A percentile compares a stretch with the other conserved stretches of the same genome.
These are phyloP conservation scores for Gremmenia infestans DNA, from an alignment of 2,329 filamentous ascomycete genomes.

Conservation along the genomic window DNA sequence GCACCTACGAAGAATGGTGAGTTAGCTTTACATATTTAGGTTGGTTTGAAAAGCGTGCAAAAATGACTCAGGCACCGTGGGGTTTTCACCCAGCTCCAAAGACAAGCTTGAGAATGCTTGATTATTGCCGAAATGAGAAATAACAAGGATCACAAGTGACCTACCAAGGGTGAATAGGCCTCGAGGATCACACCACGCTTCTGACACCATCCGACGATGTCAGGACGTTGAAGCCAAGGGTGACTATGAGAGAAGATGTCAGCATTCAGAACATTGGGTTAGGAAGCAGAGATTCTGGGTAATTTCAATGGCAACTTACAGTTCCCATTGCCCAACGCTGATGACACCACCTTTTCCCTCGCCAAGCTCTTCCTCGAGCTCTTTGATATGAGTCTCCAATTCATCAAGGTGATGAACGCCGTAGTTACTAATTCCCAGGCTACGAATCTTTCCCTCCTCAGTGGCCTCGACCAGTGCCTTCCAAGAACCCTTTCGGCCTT, in stretches of 20 bases:
- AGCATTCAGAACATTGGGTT: neutral
- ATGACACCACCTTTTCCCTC: constrained; percentile 65
- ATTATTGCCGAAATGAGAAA: too few species aligned
- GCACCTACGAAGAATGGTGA: constrained; percentile 27
- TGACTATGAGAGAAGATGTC: constrained; percentile 39
- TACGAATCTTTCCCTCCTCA: constrained; percentile 55
- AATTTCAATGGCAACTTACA: constrained; percentile 33
- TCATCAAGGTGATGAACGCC: constrained; percentile 59
- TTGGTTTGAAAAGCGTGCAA: too few species aligned
- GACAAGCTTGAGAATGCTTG: too few species aligned
- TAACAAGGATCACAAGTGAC: too few species aligned
- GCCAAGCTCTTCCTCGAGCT: constrained; percentile 56
- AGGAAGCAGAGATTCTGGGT: neutral
- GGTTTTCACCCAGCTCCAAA: too few species aligned
- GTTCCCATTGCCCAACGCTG: constrained; percentile 81
- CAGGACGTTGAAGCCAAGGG: constrained; percentile 76
- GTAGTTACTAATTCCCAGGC: constrained; percentile 62
- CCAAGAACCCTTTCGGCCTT: constrained; percentile 55
- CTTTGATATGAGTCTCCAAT: constrained; percentile 52
- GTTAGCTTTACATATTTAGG: too few species aligned
- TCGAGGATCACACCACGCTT: constrained; percentile 58
- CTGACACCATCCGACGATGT: constrained; percentile 74
- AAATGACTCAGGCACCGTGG: too few species aligned
- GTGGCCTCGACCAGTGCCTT: constrained; percentile 58
- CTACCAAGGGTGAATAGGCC: constrained; percentile 54